phyloP scores from a whole-genome alignment of 2,329 filamentous ascomycete species.

The Bipolaris gigantea region DNA sequence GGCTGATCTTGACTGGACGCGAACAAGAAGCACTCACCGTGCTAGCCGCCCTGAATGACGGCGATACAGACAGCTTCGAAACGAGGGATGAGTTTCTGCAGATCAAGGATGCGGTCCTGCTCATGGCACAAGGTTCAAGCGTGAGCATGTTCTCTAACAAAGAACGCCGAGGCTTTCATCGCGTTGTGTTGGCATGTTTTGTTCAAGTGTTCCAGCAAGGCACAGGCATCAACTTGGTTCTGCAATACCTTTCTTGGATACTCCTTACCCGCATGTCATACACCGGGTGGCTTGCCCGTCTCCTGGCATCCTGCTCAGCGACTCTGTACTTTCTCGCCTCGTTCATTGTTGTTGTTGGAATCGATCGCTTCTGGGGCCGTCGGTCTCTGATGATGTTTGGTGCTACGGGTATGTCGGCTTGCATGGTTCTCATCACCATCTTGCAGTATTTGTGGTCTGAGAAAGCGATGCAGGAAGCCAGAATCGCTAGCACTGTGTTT shows the following conservation, averaged over 20 bases:
- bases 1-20: slow-evolving; percentile 59
- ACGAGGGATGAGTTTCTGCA: slow-evolving; percentile 47
- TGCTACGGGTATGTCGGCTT: slow-evolving; percentile 39
- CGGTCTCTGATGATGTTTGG: slow-evolving; percentile 43
- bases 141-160: slow-evolving; percentile 32
- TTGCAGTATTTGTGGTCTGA: slow-evolving; percentile 31
- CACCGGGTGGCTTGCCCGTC: slow-evolving; percentile 47
- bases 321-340: slow-evolving; percentile 44
- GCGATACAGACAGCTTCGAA: slow-evolving; percentile 28
- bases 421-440: slow-evolving; percentile 38
- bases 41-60: slow-evolving; percentile 37
- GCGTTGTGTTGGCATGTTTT: slow-evolving; percentile 47
- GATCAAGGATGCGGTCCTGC: slow-evolving; percentile 39
- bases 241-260: slow-evolving; percentile 52
- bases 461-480: slow-evolving; percentile 20
- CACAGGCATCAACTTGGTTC: slow-evolving; percentile 37
- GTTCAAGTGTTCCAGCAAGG: slow-evolving; percentile 51
- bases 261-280: slow-evolving; percentile 56
- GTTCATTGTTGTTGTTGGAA: slow-evolving; percentile 43
- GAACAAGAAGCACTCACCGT: slow-evolving; percentile 49
- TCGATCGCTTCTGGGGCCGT: slow-evolving; percentile 43
- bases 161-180: slow-evolving; percentile 47
- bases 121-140: slow-evolving; percentile 34
- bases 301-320: slow-evolving; percentile 44
- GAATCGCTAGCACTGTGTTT: slow-evolving; percentile 60